phyloP scores from a whole-genome alignment of 768 basidiomycete species.

The Suillus luteus region DNA sequence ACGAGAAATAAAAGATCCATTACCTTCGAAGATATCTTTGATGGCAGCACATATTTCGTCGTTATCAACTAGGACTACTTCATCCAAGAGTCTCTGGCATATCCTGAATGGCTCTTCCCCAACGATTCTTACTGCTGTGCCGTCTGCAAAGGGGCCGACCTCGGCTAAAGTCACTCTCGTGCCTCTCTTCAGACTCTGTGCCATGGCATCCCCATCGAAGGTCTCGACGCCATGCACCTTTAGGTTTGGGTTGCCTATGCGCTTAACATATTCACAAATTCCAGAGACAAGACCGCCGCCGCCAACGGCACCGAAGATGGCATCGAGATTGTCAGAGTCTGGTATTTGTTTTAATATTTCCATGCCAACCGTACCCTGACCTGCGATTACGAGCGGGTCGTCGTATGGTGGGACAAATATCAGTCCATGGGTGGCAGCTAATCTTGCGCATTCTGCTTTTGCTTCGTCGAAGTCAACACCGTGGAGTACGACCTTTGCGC shows the following conservation, averaged over 20 bases:
- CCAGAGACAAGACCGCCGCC: slow-evolving; percentile 95
- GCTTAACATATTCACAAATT: slow-evolving; percentile 87
- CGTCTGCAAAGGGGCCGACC: slow-evolving; percentile 96
- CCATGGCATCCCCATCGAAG: slow-evolving; percentile 93
- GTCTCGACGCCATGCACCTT: slow-evolving; percentile 93
- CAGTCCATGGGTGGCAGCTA: slow-evolving; percentile 74
- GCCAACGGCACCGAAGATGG: slow-evolving; percentile 88
- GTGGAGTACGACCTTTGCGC: slow-evolving; percentile 91
- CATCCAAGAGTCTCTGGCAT: slow-evolving; percentile 82
- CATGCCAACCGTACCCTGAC: slow-evolving; percentile 93
- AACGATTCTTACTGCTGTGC: slow-evolving; percentile 94
- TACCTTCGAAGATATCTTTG: slow-evolving; percentile 98
- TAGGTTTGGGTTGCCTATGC: slow-evolving; percentile 83
- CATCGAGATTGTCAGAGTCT: slow-evolving; percentile 74
- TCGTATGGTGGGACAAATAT: slow-evolving; percentile 97
- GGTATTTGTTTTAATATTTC: slow-evolving; percentile 91
- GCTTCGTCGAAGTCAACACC: slow-evolving; percentile 96
- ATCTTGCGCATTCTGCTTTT: slow-evolving; percentile 88
- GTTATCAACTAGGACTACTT: slow-evolving; percentile 82
- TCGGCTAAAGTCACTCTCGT: slow-evolving; percentile 82
- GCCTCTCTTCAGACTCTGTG: slow-evolving; percentile 75
- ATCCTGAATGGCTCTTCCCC: slow-evolving; percentile 95
- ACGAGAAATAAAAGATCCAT: slow-evolving; percentile 18
- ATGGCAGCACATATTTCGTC: slow-evolving; percentile 98
- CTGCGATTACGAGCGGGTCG: slow-evolving; percentile 94